phyloP scores from a whole-genome alignment of 164 flowering plant genomes.

The Sextonia rubra region DNA sequence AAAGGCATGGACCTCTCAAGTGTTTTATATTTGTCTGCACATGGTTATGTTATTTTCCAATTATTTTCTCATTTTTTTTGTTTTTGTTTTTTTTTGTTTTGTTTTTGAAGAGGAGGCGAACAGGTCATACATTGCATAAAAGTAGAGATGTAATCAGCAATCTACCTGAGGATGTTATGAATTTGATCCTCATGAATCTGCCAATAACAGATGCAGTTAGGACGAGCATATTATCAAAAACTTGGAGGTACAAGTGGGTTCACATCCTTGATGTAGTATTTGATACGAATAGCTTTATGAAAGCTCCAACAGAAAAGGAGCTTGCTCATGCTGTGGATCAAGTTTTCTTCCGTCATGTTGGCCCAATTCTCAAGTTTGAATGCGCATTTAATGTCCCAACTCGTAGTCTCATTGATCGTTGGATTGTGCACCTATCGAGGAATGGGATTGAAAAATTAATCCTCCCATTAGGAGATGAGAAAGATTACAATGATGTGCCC shows the following conservation, averaged over 20 bases:
- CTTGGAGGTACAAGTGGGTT: conserved; percentile 2
- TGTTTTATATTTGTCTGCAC: too few relatives aligned
- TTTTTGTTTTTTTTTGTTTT: too few relatives aligned
- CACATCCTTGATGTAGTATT: background rate
- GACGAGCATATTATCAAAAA: background rate
- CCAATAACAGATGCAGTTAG: conserved; percentile 8
- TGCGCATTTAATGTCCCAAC: background rate
- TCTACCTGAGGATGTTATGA: background rate
- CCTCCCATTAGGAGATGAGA: conserved; percentile 10
- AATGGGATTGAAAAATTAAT: background rate
- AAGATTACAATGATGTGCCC: conserved; percentile 35
- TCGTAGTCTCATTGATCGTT: background rate
- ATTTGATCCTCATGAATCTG: conserved; percentile 3
- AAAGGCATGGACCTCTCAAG: too few relatives aligned
- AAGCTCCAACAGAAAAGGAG: background rate
- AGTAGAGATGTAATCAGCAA: background rate
- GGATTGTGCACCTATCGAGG: background rate
- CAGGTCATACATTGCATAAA: too few relatives aligned
- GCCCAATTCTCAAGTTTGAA: background rate
- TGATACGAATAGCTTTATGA: background rate
- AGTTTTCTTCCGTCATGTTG: background rate
- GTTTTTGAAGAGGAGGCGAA: too few relatives aligned
- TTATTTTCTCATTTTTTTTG: too few relatives aligned
- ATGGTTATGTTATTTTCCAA: too few relatives aligned
- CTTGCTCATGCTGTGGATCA: background rate